Evolutionary conservation across 345 rosid genomes (phyloP), one percentile per base, ranked within the genome.

Genomic region (Gossypium sturtianum): DNA sequence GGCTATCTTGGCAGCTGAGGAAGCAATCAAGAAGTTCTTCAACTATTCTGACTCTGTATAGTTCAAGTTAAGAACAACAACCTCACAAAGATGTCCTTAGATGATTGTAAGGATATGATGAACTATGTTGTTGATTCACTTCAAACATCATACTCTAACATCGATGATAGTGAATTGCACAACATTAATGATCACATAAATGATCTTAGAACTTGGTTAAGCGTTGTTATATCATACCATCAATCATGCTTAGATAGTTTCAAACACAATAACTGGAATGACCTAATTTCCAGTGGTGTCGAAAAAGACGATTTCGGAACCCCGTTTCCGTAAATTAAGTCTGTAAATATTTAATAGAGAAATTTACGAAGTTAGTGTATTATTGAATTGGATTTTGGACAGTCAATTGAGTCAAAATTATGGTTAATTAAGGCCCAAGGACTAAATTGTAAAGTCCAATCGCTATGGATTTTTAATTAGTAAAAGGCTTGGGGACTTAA

Each of bases 91-190:
- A 71, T 76, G 77, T 72, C 81, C 3, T 63, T 89, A 48, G 84
- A 83, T 20, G 87, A 87, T 47, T 89, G 89, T 68, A 81, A 78
- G 70, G 85, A 77, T 2, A 57, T 82, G 57, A 43, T 81, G 56
- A 71, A 80, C 44, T 72, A 59, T 54, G 87, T 86, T 1, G 43
- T 77, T 9, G 67, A 71, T 11, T 81, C 77, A 53, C 85, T 89
- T 43, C 78, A 85, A 66, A 72, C 76, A 4, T 38, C 84, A 2
- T 19, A 77, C 16, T 68, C 82, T 4, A 59, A 15, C 0, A 76
- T 89, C 0, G 80, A 72, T 34, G 7, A 5, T 34, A 34, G 7
- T 34, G 41, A 34, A 34, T 4, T 6, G 7, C 1, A 5, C 41
- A 4, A 34, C 41, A 34, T 34, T 34, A 34, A 34, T 5, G 41